Percentiles rank a stretch among this genome's conserved stretches.
These are phyloP conservation scores for Nicotiana sylvestris DNA, from an alignment of 257 asterid species.

Conservation along the genomic window DNA sequence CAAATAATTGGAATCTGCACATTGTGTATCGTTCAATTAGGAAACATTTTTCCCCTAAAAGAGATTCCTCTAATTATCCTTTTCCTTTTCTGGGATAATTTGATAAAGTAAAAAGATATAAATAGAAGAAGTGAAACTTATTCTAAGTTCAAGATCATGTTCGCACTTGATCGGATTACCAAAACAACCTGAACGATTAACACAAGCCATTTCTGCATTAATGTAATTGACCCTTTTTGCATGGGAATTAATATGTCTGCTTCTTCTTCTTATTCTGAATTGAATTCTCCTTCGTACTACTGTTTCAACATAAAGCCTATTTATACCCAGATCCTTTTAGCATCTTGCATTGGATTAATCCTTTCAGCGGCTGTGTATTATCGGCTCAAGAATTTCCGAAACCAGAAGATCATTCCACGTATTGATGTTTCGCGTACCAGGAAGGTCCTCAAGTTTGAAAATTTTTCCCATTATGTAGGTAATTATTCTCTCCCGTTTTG, in stretches of 20 bases:
- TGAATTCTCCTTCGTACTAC: slow-evolving; percentile 24
- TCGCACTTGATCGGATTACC: not conserved
- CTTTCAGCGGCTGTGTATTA: slow-evolving; percentile 64
- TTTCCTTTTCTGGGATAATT: not conserved
- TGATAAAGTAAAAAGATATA: not conserved
- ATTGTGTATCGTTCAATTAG: too few relatives aligned
- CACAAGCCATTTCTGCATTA: not conserved
- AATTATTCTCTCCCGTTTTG: slow-evolving; percentile 11
- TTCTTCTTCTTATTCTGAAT: not conserved
- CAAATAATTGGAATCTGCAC: too few relatives aligned
- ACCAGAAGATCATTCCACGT: slow-evolving; percentile 53
- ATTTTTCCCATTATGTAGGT: slow-evolving; percentile 92
- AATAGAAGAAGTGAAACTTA: not conserved
- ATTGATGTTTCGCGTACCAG: slow-evolving; percentile 55
- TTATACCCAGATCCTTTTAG: slow-evolving; percentile 52
- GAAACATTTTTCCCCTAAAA: too few relatives aligned
- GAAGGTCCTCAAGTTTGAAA: slow-evolving; percentile 64
- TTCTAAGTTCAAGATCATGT: not conserved
- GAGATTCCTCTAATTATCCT: not conserved
- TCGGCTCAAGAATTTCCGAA: slow-evolving; percentile 45
- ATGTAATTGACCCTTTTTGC: not conserved
- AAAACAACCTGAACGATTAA: not conserved
- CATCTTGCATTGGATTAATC: slow-evolving; percentile 69
- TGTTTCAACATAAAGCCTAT: slow-evolving; percentile 32
- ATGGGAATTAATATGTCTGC: not conserved